These are phyloP conservation scores for Juglanconis juglandina DNA, from an alignment of 2,329 filamentous ascomycete genomes.

Conservation along the genomic window DNA sequence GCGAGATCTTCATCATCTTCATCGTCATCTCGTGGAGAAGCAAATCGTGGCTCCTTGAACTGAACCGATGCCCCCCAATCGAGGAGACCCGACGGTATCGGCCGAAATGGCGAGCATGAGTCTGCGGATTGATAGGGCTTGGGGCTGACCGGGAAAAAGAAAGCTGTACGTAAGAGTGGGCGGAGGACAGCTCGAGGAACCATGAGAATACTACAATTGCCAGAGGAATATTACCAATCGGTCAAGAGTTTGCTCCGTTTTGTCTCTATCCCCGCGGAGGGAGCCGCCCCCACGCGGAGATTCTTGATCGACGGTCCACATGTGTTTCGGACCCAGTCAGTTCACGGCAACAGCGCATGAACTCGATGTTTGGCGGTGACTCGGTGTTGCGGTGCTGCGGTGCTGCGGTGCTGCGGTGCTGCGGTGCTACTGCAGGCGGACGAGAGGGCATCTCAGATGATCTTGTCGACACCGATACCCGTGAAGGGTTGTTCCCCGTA, in stretches of 20 bases:
- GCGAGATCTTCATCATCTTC: background rate
- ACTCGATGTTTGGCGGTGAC: background rate
- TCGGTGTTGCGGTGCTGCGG: background rate
- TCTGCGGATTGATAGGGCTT: no score
- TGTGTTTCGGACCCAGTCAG: background rate
- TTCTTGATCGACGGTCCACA: background rate
- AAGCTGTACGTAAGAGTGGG: background rate
- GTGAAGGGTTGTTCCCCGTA: slow-evolving; percentile 2
- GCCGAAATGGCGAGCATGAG: no score
- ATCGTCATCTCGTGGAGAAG: background rate
- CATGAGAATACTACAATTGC: no score
- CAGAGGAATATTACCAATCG: background rate
- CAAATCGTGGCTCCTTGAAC: background rate
- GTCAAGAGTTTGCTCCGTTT: background rate
- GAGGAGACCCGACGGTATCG: no score
- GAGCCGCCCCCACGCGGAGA: background rate
- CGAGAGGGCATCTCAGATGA: background rate
- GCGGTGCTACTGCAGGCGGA: background rate
- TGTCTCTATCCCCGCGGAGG: background rate
- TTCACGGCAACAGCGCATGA: background rate
- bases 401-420: background rate
- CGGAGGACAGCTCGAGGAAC: no score
- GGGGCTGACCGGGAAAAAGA: background rate
- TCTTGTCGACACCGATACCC: background rate
- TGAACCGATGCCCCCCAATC: no score